Percentiles rank a stretch among this genome's conserved stretches.
phyloP scores from a whole-genome alignment of 1,284 basidiomycete genomes.

The Cutaneotrichosporon cutaneum region DNA sequence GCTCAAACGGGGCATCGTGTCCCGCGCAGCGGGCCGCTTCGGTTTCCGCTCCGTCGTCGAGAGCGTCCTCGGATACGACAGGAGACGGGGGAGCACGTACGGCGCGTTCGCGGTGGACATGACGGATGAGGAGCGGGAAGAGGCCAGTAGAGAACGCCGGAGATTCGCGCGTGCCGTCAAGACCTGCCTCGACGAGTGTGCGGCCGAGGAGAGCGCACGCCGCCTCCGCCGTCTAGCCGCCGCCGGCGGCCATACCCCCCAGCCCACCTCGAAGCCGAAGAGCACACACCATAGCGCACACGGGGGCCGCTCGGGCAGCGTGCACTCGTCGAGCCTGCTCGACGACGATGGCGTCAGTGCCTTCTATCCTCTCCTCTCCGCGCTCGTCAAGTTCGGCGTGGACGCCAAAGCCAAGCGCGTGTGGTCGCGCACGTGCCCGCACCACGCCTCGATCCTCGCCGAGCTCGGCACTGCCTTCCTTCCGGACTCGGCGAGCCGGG shows the following conservation, averaged over 20 bases:
- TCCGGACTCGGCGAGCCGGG: conserved; percentile 31
- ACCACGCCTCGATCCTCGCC: conserved; percentile 45
- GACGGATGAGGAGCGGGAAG: conserved; percentile 40
- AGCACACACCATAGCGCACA: conserved; percentile 25
- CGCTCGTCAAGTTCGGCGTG: conserved; percentile 42
- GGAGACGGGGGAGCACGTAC: conserved; percentile 28
- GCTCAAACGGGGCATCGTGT: conserved; percentile 33
- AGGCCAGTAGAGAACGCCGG: conserved; percentile 40
- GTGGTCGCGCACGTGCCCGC: conserved; percentile 48
- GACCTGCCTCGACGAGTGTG: conserved; percentile 42
- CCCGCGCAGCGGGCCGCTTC: conserved; percentile 42
- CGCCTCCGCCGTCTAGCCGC: conserved; percentile 27
- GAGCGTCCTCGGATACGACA: conserved; percentile 40
- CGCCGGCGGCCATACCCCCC: neutral
- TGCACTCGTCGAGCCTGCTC: neutral
- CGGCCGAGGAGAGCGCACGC: conserved; percentile 38
- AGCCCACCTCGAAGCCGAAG: conserved; percentile 7
- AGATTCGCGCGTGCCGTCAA: conserved; percentile 46
- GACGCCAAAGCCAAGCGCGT: conserved; percentile 41
- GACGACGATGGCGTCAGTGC: conserved; percentile 31
- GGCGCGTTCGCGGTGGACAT: conserved; percentile 21
- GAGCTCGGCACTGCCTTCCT: conserved; percentile 45
- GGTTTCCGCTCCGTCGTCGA: conserved; percentile 45
- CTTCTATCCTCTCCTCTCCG: conserved; percentile 45
- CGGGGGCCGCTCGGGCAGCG: neutral